Evolutionary conservation across 1,139 yeast genomes (phyloP).

Genomic region (Suhomyces maxii): DNA sequence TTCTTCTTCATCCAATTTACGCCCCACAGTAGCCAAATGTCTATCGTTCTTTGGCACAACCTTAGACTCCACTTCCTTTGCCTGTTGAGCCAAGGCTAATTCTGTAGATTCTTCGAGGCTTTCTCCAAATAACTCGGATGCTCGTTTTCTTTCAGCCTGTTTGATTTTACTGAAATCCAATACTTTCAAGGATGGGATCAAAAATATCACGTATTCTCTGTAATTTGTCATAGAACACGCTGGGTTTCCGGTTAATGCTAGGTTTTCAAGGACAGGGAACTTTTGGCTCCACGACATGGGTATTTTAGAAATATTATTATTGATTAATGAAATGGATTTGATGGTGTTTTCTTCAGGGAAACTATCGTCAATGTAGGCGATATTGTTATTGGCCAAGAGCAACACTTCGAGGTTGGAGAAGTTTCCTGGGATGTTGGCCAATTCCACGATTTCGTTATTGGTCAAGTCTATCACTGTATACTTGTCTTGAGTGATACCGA

Average conservation of each 20-base stretch:
- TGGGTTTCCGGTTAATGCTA: slow-evolving; percentile 64
- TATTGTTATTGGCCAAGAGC: slow-evolving; percentile 59
- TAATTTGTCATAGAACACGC: slow-evolving; percentile 55
- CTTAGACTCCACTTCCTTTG: slow-evolving; percentile 2
- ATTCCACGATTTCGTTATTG: slow-evolving; percentile 58
- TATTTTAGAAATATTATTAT: slow-evolving; percentile 50
- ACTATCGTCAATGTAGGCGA: slow-evolving; percentile 32
- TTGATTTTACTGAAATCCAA: slow-evolving; percentile 69
- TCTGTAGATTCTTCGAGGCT: slow-evolving; percentile 14
- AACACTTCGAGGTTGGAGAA: slow-evolving; percentile 48
- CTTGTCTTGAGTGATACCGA: slow-evolving; percentile 32
- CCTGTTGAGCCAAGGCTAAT: slow-evolving; percentile 15
- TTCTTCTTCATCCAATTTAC: slow-evolving; percentile 55
- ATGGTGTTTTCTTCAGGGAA: slow-evolving; percentile 34
- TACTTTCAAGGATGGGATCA: slow-evolving; percentile 59
- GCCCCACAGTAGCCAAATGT: slow-evolving; percentile 23
- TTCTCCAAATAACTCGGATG: slow-evolving; percentile 47
- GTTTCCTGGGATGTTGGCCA: slow-evolving; percentile 51
- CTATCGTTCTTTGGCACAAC: slow-evolving; percentile 8
- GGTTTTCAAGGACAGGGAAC: slow-evolving; percentile 40
- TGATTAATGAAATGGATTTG: slow-evolving; percentile 49
- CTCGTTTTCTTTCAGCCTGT: slow-evolving; percentile 50
- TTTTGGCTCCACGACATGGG: slow-evolving; percentile 18
- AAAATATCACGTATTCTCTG: slow-evolving; percentile 59
- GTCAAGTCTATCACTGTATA: slow-evolving; percentile 64